Base-by-base conservation (phyloP, 1,284 basidiomycete genomes). In the Apiotrichum montevideense region DNA sequence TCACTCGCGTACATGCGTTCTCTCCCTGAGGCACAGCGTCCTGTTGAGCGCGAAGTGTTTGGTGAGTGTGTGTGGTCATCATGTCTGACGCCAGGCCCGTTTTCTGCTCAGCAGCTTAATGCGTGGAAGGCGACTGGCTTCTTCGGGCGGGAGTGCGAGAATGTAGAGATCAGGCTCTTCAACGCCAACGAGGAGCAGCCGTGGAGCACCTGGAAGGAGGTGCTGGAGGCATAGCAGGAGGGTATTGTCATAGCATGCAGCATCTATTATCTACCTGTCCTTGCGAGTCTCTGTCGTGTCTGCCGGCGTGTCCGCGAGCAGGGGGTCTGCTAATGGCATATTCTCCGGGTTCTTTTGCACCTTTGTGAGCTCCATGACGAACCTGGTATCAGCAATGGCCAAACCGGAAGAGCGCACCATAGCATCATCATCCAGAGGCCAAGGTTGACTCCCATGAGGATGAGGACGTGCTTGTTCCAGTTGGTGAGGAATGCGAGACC, bases 21-120 rank as follows among this genome's bases (percentile, higher is more conserved):
- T 10, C 62, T 78, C 10, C 74, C 75, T 0, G 73, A 73, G 52
- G 68, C 58, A 4, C 73, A 77, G 54, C 58, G 74, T 29, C 77
- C 77, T 0, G 67, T 77, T 9, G 77, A 78, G 51, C 61, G 76
- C 11, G 76, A 78, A 53, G 59, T 75, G 1, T 78, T 77, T 50
- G 77, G 77, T 75, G 51, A 57, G 74, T 64, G 35, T 4, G 9
- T n/a, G 34, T 11, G 35, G 6, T 1, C 34, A 14, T 6, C 29
- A n/a, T 15, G 2, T 29, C 55, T 58, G 35, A 61, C 35, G 10
- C 1, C 53, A 77, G 76, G 76, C 2, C 76, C 76, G 3, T 78
- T 77, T 64, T 61, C 72, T 0, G 40, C 66, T 3, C 57, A 54
- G 9, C 68, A 73, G 35, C 61, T 78, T 11, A 55, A 62, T 37